Base-by-base conservation (phyloP, 164 flowering plant species). In the Umbilicus rupestris region DNA sequence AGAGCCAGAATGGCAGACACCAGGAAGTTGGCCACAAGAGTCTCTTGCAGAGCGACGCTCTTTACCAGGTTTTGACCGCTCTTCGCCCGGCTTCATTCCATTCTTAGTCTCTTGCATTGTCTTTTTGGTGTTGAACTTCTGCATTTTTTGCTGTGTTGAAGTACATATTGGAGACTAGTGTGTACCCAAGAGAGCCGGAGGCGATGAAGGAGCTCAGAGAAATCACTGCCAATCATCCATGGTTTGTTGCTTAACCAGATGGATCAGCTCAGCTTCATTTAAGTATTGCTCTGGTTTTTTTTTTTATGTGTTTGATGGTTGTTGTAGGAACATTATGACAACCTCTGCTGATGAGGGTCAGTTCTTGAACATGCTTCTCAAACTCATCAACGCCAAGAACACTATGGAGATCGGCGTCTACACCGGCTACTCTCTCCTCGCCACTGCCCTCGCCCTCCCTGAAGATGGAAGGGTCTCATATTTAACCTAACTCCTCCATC, bases 141-240 rank as follows among this genome's bases (percentile, higher is more conserved):
- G 10, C n/a, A n/a, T n/a, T 47, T n/a, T 7, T n/a, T 47, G 55
- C 8, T 5, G 2, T 2, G 8, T n/a, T 47, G 31, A 70, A 85
- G 91, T 86, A 86, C 58, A 86, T 86, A 44, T 77, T 86, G 10
- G 91, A 86, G 60, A 86, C 91, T 1, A 86, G 91, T 67, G 91
- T 86, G 47, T 86, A 86, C 74, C 88, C 91, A 20, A 73, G 78
- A 64, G 91, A 86, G 70, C 88, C 84, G 0, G 82, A 79, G 24
- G 52, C 72, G 67, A 81, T 81, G 84, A 81, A 79, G 45, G 91
- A 84, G 70, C 85, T 86, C n/a, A 73, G 91, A 11, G 91, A 86
- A 29, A 39, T 86, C 1, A 86, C 91, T 1, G 85, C 88, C 11
- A 86, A 81, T 66, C 91, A 86, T 58, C 91, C 91, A 81, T 84